Evolutionary conservation across 139 green algal genomes (phyloP), one percentile per base, ranked within the genome.

Genomic region (Coelastrella sp.): DNA sequence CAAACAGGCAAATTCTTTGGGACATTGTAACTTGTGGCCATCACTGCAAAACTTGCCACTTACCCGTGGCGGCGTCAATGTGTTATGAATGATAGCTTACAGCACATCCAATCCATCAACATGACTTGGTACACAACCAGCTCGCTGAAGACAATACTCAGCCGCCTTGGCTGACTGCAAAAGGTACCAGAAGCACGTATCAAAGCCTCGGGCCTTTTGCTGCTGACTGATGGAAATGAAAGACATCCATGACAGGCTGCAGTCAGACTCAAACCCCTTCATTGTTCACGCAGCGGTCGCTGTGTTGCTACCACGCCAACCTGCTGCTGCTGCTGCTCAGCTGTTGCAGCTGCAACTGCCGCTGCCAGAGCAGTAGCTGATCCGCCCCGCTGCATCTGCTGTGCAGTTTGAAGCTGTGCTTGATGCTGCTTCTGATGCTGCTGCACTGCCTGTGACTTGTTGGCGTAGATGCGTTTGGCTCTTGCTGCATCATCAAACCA

Each of bases 401-500:
- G 86, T 35, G 60, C 27, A 61, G 68, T 12, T 35, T 80, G 78
- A 35, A 87, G 76, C 87, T 87, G 87, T 60, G 63, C 74, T 80
- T 59, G 63, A 8, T 78, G 84, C 49, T 74, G 70, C 76, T 79
- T 78, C 85, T 90, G 85, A 73, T 90, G 73, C 73, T 84, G 73
- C n/a, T 59, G 20, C 7, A 75, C 56, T 75, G 72, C 56, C 57
- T 82, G 22, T n/a, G 6, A 14, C 85, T 84, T 89, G 85, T n/a
- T 79, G 8, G 35, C 84, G 35, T 90, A 90, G 7, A 59, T 72
- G 24, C 87, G 89, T 61, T 93, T 90, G 8, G 87, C 93, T 56
- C 92, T 84, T 49, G 6, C 81, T 22, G 61, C 82, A 90, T 95
- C 89, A 88, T 98, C 95, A 92, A 97, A 96, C 72, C 96, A 84